A percentile compares a stretch with the other conserved stretches of the same genome.
These are phyloP conservation scores for Entomortierella parvispora DNA, from an alignment of 192 early-diverging fungal genomes.

Conservation along the genomic window DNA sequence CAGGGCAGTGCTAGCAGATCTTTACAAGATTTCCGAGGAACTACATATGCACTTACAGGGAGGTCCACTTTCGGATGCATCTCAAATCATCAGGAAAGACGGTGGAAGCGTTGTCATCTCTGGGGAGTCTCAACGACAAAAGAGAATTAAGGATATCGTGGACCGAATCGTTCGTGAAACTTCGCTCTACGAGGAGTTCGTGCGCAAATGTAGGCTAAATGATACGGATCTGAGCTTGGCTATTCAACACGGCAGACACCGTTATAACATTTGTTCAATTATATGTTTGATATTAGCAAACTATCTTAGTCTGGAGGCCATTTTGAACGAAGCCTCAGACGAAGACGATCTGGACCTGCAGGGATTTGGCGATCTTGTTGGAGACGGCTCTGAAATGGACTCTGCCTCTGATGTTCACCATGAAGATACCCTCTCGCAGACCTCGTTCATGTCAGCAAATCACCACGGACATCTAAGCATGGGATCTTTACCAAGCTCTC, in stretches of 20 bases:
- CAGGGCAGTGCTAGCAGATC: conserved; percentile 56
- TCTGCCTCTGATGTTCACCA: conserved; percentile 55
- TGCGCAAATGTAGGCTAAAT: conserved; percentile 60
- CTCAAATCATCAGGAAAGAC: conserved; percentile 15
- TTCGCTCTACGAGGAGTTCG: conserved; percentile 71
- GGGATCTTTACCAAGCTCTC: conserved; percentile 21
- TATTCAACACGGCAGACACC: neutral
- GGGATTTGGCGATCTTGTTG: conserved; percentile 34
- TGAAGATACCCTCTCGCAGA: conserved; percentile 48
- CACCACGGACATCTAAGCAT: conserved; percentile 17
- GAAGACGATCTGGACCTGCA: conserved; percentile 57
- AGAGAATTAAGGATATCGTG: conserved; percentile 57
- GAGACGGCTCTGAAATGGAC: conserved; percentile 58
- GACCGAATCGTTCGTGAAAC: conserved; percentile 64
- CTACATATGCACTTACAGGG: conserved; percentile 70
- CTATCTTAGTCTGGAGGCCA: conserved; percentile 65
- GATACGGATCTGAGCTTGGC: neutral
- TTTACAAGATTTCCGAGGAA: conserved; percentile 68
- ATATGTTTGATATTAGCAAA: conserved; percentile 45
- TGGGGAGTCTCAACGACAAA: conserved; percentile 54
- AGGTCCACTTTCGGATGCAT: conserved; percentile 58
- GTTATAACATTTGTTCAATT: neutral
- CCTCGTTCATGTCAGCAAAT: conserved; percentile 36
- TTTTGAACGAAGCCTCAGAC: conserved; percentile 65
- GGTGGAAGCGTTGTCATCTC: conserved; percentile 40